Evolutionary conservation across 2,329 filamentous ascomycete genomes (phyloP), one percentile per base, ranked within the genome.

Genomic region (Penicillium sumatraense): DNA sequence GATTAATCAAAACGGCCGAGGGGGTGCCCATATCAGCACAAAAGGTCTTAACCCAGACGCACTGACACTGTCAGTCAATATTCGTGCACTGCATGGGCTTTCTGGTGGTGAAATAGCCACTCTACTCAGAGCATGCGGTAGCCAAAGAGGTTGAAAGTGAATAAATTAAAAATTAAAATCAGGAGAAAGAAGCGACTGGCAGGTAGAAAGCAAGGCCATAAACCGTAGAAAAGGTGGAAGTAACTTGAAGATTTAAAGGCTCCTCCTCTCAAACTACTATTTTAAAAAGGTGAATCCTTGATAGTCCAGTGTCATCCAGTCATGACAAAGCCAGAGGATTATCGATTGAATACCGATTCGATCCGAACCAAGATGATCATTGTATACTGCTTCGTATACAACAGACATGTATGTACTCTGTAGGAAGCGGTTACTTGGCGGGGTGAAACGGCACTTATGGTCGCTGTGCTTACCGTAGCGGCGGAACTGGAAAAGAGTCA

Each of bases 401-500:
- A 5, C 31, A 38, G 10, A 18, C 35, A 41, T 27, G 26, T 27
- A 27, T 27, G 10, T 10, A 27, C 10, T 6, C 26, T n/a, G n/a
- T n/a, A n/a, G n/a, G n/a, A 27, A 5, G 6, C 26, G 10, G 10
- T 10, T 27, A 23, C 8, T 52, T 54, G 59, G 60, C 51, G 59
- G 62, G 60, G 61, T 61, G 50, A 54, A 63, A 63, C 16, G 29
- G 61, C 63, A 53, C 29, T 58, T 31, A 24, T 70, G 68, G 70
- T 67, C 53, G 14, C 29, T 54, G n/a, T 47, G 50, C 49, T 50
- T 49, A 23, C 69, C 69, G 70, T 60, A 68, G 56, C 45, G 53
- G 62, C 45, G 53, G 62, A 57, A 51, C 51, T 57, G 60, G 58
- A 68, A 68, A 68, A 68, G 69, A 71, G 68, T 72, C 69, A 72